phyloP scores from a whole-genome alignment of 2,329 filamentous ascomycete species.

The Graphium sp. region DNA sequence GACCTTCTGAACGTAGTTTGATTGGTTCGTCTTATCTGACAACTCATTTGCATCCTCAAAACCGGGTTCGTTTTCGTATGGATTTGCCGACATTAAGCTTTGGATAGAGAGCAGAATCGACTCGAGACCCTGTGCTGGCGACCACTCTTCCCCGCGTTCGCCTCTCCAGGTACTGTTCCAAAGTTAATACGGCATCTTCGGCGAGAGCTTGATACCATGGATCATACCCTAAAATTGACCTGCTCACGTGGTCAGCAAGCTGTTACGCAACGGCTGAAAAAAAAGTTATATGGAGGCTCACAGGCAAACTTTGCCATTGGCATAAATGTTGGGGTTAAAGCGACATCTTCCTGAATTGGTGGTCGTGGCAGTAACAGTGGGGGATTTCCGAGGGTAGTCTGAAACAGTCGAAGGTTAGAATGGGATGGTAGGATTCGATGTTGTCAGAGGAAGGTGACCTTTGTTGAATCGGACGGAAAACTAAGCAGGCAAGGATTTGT shows the following conservation, averaged over 20 bases:
- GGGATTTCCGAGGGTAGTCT: constrained; percentile 69
- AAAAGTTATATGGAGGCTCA: constrained; percentile 26
- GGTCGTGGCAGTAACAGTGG: constrained; percentile 50
- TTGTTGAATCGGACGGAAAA: constrained; percentile 63
- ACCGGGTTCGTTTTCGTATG: constrained; percentile 91
- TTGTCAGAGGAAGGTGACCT: constrained; percentile 26
- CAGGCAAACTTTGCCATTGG: constrained; percentile 81
- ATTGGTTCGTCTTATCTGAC: constrained; percentile 56
- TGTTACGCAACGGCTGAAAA: constrained; percentile 3
- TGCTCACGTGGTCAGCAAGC: constrained; percentile 15
- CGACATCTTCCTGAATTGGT: constrained; percentile 79
- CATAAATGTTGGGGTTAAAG: constrained; percentile 96
- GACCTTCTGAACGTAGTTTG: constrained; percentile 66
- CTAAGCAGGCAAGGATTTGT: constrained; percentile 22
- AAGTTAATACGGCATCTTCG: constrained; percentile 1
- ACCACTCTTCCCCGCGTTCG: constrained; percentile 86
- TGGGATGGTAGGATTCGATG: constrained; percentile 1
- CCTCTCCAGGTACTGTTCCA: constrained; percentile 72
- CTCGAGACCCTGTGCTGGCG: constrained; percentile 84
- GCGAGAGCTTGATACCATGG: constrained; percentile 5
- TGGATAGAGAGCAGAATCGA: constrained; percentile 92
- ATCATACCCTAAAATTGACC: constrained; percentile 68
- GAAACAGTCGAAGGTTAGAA: constrained; percentile 2
- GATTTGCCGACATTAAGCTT: constrained; percentile 84
- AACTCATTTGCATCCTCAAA: constrained; percentile 60